phyloP scores from a whole-genome alignment of 441 rosid genomes.

The Codiaeum variegatum region DNA sequence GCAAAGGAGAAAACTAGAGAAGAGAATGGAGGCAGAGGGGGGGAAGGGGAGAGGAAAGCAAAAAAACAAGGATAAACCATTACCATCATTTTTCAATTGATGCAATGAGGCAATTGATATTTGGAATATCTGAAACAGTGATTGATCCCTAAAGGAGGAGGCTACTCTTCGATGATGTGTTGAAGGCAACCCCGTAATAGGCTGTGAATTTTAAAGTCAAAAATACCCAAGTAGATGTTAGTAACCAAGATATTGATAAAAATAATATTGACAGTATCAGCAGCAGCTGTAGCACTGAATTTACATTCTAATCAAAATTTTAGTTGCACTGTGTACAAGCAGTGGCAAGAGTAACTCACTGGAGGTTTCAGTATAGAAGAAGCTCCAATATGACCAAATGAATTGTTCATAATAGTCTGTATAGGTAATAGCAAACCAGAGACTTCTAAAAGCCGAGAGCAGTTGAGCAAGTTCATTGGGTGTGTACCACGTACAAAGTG shows the following conservation, averaged over 20 bases:
- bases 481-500: background rate
- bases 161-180: constrained; percentile 92
- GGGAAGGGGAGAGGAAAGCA: background rate
- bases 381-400: background rate
- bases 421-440: background rate
- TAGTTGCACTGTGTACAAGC: background rate
- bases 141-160: constrained; percentile 89
- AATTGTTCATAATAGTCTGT: background rate
- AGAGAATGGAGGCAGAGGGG: no score
- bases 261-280: background rate
- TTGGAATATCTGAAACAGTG: constrained; percentile 89
- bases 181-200: constrained; percentile 76
- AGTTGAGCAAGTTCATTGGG: background rate
- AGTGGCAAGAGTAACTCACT: background rate
- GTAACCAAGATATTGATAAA: constrained; percentile 7
- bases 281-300: background rate
- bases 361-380: background rate
- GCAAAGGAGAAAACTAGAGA: background rate
- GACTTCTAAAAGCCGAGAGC: background rate
- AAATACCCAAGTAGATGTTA: constrained; percentile 26
- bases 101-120: constrained; percentile 81
- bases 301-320: background rate
- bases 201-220: constrained; percentile 43
- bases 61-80: constrained; percentile 16
- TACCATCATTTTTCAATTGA: constrained; percentile 95